Percentiles rank a stretch among this genome's conserved stretches.
Conservation (phyloP, 352 stramenopile genomes). For the Pythium biforme region DNA sequence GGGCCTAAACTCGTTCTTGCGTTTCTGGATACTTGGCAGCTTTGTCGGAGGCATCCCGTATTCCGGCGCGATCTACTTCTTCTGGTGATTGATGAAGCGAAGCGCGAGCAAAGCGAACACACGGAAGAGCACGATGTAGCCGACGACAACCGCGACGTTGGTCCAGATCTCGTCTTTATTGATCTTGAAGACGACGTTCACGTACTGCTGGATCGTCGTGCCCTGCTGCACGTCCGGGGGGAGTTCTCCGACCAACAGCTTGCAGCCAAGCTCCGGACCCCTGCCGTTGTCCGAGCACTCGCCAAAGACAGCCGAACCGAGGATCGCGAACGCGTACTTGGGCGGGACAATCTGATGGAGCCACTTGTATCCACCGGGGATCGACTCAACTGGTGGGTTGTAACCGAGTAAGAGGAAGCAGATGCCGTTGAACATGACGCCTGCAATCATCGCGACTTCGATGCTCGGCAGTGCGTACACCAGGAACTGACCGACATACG, state of each 20-base stretch:
- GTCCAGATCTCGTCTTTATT: constrained; percentile 11
- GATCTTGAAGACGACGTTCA: constrained; percentile 25
- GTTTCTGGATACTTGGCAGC: neutral
- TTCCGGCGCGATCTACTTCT: neutral
- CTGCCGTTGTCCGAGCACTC: constrained; percentile 17
- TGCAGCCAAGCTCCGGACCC: constrained; percentile 22
- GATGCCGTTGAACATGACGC: constrained; percentile 34
- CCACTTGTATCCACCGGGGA: constrained; percentile 21
- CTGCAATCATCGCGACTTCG: constrained; percentile 28
- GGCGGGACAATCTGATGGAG: constrained; percentile 10
- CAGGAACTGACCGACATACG: constrained; percentile 70
- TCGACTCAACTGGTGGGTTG: constrained; percentile 20
- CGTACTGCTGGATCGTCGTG: constrained; percentile 29
- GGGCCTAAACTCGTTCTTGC: neutral
- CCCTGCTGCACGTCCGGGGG: constrained; percentile 12
- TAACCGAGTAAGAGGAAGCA: constrained; percentile 44
- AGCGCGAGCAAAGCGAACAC: constrained; percentile 8
- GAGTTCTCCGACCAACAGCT: constrained; percentile 8
- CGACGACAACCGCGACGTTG: constrained; percentile 10
- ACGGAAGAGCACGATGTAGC: constrained; percentile 11
- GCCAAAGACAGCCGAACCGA: constrained; percentile 20
- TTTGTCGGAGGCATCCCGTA: neutral
- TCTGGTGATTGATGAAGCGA: constrained; percentile 15
- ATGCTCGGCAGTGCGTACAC: constrained; percentile 37
- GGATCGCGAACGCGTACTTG: constrained; percentile 23